Evolutionary conservation across 2,329 filamentous ascomycete species (phyloP).

Genomic region (Truncatella angustata): DNA sequence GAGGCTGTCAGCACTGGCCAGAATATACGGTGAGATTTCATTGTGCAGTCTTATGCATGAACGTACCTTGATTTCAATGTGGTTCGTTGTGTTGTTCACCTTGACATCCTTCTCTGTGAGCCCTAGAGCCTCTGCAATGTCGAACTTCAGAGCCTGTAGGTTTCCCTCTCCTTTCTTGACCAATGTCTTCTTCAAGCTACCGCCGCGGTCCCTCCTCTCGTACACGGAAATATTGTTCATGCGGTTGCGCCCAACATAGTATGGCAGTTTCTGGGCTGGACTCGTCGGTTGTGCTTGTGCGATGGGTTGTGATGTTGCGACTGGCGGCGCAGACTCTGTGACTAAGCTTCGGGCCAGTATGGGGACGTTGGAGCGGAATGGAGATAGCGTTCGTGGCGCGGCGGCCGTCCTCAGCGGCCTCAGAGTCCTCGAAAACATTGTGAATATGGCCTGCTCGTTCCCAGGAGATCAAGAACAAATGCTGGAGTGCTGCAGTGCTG

Average conservation of each 20-base stretch:
- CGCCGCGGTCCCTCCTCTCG: conserved; percentile 68
- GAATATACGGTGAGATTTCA: too few species aligned
- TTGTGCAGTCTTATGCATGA: background rate
- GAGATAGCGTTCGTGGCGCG: conserved; percentile 8
- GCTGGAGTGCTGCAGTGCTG: too few species aligned
- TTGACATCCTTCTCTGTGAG: conserved; percentile 53
- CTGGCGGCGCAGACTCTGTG: conserved; percentile 10
- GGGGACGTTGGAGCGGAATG: conserved; percentile 14
- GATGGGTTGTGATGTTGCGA: conserved; percentile 6
- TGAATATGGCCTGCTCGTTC: background rate
- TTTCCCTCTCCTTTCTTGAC: conserved; percentile 82
- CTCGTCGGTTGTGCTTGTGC: conserved; percentile 18
- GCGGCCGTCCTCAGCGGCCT: conserved; percentile 19
- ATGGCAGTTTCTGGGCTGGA: conserved; percentile 49
- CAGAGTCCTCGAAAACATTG: conserved; percentile 21
- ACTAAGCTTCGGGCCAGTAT: conserved; percentile 17
- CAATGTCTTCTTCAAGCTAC: conserved; percentile 70
- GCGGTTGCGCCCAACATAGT: conserved; percentile 69
- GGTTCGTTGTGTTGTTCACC: conserved; percentile 61
- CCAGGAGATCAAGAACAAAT: too few species aligned
- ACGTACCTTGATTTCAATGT: conserved; percentile 71
- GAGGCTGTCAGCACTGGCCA: conserved; percentile 11
- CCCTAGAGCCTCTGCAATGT: conserved; percentile 59
- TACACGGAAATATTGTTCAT: conserved; percentile 77
- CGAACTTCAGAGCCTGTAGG: conserved; percentile 57